Evolutionary conservation across 805 yeast genomes (phyloP), one percentile per base, ranked within the genome.

Genomic region (Zygosaccharomyces bisporus): DNA sequence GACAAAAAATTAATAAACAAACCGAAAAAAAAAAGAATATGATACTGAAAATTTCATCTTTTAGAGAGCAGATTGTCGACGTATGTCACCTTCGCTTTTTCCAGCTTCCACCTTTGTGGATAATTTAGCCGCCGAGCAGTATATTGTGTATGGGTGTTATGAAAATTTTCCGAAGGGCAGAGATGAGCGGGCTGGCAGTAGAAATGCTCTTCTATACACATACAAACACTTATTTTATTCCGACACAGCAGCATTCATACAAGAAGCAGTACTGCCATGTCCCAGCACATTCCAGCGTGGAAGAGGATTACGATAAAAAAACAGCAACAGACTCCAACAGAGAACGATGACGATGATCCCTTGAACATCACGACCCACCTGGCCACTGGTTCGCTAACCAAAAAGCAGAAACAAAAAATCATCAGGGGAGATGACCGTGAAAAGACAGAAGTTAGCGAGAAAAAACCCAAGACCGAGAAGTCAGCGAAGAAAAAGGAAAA

Each of bases 351-450:
- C 19, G 60, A 58, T 16, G 67, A 64, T 39, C 65, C 69, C 9
- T 51, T 64, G 14, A 64, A 63, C 44, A 64, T 65, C 14, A 61
- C 67, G 0, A 65, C 67, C 2, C 69, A 65, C 55, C 46, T 65
- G 29, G 60, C 69, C 6, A 57, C 67, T 0, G 68, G 66, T 9
- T 52, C 58, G 12, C 45, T 61, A 34, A 53, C 61, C 10, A 55
- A 57, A 50, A 55, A 56, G 40, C 63, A 64, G 39, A 60, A 65
- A 51, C 61, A 57, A 29, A 46, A 50, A 29, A 59, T 63, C 18
- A 56, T 63, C 6, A 57, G 57, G 30, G 60, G 59, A 16, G 53
- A 48, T 16, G 44, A 41, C 18, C 34, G 34, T 6, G 44, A 42
- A n/a, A 47, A 41, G 2, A 50, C 43, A 24, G 47, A 45, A 36